A percentile compares a stretch with the other conserved stretches of the same genome.
Evolutionary conservation across 1,284 basidiomycete genomes (phyloP).

Genomic region (Ceratobasidium sp.): DNA sequence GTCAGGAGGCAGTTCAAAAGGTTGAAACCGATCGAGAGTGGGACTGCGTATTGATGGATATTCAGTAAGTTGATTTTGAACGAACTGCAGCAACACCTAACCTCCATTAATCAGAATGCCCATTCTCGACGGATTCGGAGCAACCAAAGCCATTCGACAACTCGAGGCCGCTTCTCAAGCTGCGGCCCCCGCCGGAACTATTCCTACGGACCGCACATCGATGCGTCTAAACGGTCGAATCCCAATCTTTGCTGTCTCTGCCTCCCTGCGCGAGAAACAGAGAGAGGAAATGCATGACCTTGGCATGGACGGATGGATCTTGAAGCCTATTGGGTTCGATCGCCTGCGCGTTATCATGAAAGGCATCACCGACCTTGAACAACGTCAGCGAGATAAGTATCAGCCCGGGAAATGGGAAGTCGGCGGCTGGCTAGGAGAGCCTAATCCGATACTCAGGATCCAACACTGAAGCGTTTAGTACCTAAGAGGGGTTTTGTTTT

Average conservation of each 20-base stretch:
- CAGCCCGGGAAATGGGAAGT: constrained; percentile 74
- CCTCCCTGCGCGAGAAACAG: constrained; percentile 77
- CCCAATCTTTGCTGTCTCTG: constrained; percentile 87
- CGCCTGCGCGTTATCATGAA: constrained; percentile 72
- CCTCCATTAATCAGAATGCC: constrained; percentile 72
- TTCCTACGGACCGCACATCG: constrained; percentile 55
- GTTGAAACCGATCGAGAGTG: constrained; percentile 73
- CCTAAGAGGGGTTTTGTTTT: background rate
- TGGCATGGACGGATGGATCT: constrained; percentile 88
- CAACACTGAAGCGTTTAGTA: constrained; percentile 6
- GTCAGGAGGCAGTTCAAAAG: constrained; percentile 79
- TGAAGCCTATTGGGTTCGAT: constrained; percentile 87
- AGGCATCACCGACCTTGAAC: constrained; percentile 69
- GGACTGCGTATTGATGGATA: constrained; percentile 86
- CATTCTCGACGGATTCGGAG: constrained; percentile 81
- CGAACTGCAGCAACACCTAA: background rate
- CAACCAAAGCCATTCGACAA: constrained; percentile 76
- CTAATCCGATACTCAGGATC: constrained; percentile 28
- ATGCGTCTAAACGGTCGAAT: constrained; percentile 75
- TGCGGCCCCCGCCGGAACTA: constrained; percentile 40
- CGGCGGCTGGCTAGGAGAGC: constrained; percentile 72
- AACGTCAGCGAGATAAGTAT: constrained; percentile 72
- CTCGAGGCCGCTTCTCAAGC: constrained; percentile 60
- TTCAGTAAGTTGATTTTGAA: constrained; percentile 69
- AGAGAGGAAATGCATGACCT: constrained; percentile 68